These are phyloP conservation scores for Cercis canadensis DNA, from an alignment of 306 rosid genomes.

Conservation along the genomic window DNA sequence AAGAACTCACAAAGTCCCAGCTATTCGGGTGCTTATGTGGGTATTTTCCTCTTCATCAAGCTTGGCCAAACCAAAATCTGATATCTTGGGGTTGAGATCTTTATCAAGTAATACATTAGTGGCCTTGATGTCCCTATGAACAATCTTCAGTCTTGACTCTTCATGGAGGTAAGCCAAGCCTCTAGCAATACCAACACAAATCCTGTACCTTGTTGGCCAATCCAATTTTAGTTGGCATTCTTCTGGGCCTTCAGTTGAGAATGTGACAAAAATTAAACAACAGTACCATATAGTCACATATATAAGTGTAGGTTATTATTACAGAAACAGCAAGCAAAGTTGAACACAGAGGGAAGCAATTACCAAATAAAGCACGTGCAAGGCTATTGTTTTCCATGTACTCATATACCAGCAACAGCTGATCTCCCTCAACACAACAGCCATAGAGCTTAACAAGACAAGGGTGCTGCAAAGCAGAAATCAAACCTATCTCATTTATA, in stretches of 20 bases:
- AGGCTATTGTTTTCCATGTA: constrained; percentile 76
- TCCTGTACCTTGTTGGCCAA: constrained; percentile 72
- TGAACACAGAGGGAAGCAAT: constrained; percentile 10
- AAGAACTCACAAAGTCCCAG: constrained; percentile 69
- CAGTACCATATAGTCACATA: background rate
- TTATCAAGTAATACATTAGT: constrained; percentile 78
- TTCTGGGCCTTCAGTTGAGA: constrained; percentile 41
- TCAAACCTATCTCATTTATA: constrained; percentile 67
- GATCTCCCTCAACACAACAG: constrained; percentile 68
- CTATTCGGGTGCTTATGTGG: constrained; percentile 72
- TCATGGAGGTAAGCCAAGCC: constrained; percentile 84
- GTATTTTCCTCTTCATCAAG: constrained; percentile 72
- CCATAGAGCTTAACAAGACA: constrained; percentile 69
- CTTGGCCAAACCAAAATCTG: constrained; percentile 79
- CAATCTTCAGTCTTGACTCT: constrained; percentile 78
- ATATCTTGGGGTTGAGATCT: constrained; percentile 71
- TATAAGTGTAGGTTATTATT: background rate
- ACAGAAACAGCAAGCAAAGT: background rate
- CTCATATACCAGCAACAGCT: constrained; percentile 63
- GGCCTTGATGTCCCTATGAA: constrained; percentile 84
- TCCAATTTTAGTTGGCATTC: constrained; percentile 45
- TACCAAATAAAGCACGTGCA: constrained; percentile 68
- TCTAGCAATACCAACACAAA: constrained; percentile 71
- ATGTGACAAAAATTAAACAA: constrained; percentile 9
- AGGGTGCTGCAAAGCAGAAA: constrained; percentile 73